phyloP scores from a whole-genome alignment of 2,329 filamentous ascomycete species.

The Pseudocercospora vitis region DNA sequence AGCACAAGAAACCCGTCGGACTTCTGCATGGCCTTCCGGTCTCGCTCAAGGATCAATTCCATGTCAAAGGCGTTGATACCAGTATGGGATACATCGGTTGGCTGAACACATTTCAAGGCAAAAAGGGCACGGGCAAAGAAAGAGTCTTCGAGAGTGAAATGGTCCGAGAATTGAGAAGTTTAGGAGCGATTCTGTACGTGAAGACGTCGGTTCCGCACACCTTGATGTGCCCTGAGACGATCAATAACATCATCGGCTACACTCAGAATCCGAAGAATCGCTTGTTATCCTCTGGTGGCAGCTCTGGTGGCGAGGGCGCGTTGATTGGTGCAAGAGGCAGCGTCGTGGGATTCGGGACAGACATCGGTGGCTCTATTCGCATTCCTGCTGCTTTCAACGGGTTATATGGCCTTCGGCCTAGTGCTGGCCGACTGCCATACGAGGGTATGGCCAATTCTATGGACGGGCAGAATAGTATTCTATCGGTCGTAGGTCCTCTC shows the following conservation, averaged over 20 bases:
- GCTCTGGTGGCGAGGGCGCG: constrained; percentile 59
- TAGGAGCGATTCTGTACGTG: constrained; percentile 58
- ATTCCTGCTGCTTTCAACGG: constrained; percentile 62
- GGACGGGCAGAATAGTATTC: constrained; percentile 63
- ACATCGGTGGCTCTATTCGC: constrained; percentile 55
- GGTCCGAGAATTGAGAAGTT: constrained; percentile 53
- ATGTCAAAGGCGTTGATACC: constrained; percentile 50
- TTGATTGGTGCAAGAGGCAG: constrained; percentile 56
- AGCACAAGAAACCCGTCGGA: constrained; percentile 44
- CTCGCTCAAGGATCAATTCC: constrained; percentile 53
- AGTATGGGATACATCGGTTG: constrained; percentile 64
- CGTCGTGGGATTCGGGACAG: constrained; percentile 59
- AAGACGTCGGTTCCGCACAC: constrained; percentile 60
- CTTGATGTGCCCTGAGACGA: constrained; percentile 59
- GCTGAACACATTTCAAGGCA: constrained; percentile 61
- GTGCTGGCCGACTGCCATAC: constrained; percentile 48
- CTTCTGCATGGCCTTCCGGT: constrained; percentile 51
- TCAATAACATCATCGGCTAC: constrained; percentile 62
- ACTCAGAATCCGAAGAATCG: constrained; percentile 59
- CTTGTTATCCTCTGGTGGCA: constrained; percentile 56
- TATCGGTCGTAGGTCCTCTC: constrained; percentile 64
- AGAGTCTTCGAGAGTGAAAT: constrained; percentile 58
- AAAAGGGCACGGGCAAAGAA: constrained; percentile 52
- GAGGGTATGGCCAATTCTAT: constrained; percentile 62
- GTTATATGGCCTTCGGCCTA: constrained; percentile 58